Conservation (phyloP, 108 stramenopile genomes). For the Seminavis robusta region DNA sequence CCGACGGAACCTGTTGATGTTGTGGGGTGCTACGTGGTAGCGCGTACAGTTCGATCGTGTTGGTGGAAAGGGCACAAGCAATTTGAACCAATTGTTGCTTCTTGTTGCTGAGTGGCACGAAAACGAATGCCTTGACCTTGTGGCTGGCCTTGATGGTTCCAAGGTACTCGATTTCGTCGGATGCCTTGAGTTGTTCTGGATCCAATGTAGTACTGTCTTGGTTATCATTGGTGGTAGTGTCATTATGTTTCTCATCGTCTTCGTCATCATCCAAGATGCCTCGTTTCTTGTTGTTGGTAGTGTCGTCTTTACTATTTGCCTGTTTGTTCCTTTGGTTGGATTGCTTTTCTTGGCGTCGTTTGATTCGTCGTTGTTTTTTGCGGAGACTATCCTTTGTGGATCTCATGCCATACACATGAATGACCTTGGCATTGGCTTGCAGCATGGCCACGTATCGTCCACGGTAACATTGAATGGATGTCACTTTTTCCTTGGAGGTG, state of each 20-base stretch:
- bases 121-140: constrained; percentile 79
- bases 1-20: constrained; percentile 10
- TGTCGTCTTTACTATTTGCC: constrained; percentile 7
- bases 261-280: constrained; percentile 81
- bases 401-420: constrained; percentile 84
- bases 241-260: constrained; percentile 44
- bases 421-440: constrained; percentile 60
- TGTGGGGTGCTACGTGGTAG: constrained; percentile 12
- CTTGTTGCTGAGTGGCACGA: constrained; percentile 53
- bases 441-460: constrained; percentile 73
- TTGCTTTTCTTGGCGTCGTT: constrained; percentile 71
- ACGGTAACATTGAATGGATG: constrained; percentile 71
- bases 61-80: constrained; percentile 83
- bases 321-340: constrained; percentile 22
- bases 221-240: constrained; percentile 4
- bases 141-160: constrained; percentile 76
- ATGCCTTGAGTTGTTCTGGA: constrained; percentile 68
- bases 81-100: constrained; percentile 63
- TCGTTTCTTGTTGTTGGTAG: constrained; percentile 44
- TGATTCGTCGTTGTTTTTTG: constrained; percentile 80
- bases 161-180: constrained; percentile 90
- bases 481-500: constrained; percentile 57
- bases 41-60: constrained; percentile 72
- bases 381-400: constrained; percentile 59
- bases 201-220: constrained; percentile 15